Base-by-base conservation (phyloP, 1,284 basidiomycete species). In the Heterobasidion irregulare region DNA sequence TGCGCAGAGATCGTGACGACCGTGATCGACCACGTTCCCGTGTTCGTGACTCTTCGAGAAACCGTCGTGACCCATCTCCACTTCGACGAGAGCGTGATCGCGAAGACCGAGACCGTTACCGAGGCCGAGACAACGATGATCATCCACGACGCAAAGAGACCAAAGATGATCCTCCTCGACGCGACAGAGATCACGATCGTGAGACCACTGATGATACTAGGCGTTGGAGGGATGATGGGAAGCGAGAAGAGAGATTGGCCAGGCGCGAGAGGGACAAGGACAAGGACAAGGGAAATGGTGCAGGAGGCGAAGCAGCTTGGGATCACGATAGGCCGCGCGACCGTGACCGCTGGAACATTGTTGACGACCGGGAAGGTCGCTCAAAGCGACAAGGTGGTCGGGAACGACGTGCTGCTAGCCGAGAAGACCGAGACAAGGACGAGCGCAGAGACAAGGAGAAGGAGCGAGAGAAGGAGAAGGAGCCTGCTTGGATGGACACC, bases 401-500 rank as follows among this genome's bases (percentile, higher is more conserved):
- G 48, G 87, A 89, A 50, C 76, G 77, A 58, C 79, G 80, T 57
- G 57, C 67, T 47, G 75, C 66, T 53, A 65, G 60, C n/a, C 68
- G 65, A 43, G 84, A 85, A 53, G 70, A 68, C 18, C 79, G 76
- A 52, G 55, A 47, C 61, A 67, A 53, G 70, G 57, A 58, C 34
- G 38, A 41, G 10, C 38, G 38, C n/a, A 41, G 38, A n/a, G 38
- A 41, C 10, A 59, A 65, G 41, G 67, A 68, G 50, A 70, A 73
- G 49, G 80, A 82, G 50, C 71, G 77, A 59, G 83, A 84, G 63
- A 83, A 78, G 65, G 89, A 89, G 72, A 91, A 85, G 63, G 89
- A 92, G 65, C 92, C 91, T 18, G 91, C 91, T 15, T 94, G 91
- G 91, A 92, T 94, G 89, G 89, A 91, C 60, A 84, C 89, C n/a